These are phyloP conservation scores for Phascolomyces articulosus DNA, from an alignment of 371 early-diverging fungal genomes.

Conservation along the genomic window DNA sequence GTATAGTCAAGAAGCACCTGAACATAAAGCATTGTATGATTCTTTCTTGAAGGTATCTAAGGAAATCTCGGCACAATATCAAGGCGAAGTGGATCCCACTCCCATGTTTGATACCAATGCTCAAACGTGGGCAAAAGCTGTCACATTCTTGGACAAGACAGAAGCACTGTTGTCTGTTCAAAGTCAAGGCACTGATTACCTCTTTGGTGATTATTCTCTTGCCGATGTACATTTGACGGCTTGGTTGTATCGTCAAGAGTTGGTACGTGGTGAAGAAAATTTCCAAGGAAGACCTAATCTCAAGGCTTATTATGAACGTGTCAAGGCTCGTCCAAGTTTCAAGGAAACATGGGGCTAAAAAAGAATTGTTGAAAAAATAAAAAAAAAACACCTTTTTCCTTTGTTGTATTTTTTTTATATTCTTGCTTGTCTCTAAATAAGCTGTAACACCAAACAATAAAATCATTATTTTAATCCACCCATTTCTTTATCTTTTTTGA, in stretches of 20 bases:
- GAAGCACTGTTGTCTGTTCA: constrained; percentile 21
- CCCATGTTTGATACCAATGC: constrained; percentile 27
- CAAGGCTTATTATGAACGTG: constrained; percentile 34
- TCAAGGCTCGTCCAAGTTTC: constrained; percentile 35
- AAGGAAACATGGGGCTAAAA: neutral
- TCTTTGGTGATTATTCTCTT: constrained; percentile 32
- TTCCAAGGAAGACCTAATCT: constrained; percentile 31
- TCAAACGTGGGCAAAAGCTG: constrained; percentile 24
- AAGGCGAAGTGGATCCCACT: constrained; percentile 15
- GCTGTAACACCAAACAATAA: neutral
- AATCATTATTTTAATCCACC: too few relatives aligned
- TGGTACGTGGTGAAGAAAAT: constrained; percentile 29
- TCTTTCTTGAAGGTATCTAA: constrained; percentile 22
- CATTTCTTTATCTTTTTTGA: too few relatives aligned
- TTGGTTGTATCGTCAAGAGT: constrained; percentile 26
- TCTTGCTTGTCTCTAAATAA: neutral
- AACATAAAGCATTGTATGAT: constrained; percentile 26
- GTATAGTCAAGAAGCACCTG: constrained; percentile 25
- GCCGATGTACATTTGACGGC: constrained; percentile 40
- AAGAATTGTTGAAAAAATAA: neutral
- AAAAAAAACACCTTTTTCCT: neutral
- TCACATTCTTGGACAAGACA: constrained; percentile 30
- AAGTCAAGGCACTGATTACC: constrained; percentile 25
- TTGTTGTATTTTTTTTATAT: neutral
- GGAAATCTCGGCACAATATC: constrained; percentile 19